Evolutionary conservation across 176 grass and related monocot species (phyloP).

Genomic region (Sorghum bicolor): Sorghum_bicolor_NCBIv3 NC_012871.2:72295001-72295500

Average conservation of each 20-base stretch:
- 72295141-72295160: too few species aligned
- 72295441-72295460: neutral
- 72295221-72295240: too few species aligned
- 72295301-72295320: neutral
- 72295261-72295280: neutral
- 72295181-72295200: too few species aligned
- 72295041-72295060: too few species aligned
- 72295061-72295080: too few species aligned
- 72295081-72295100: too few species aligned
- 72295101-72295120: too few species aligned
- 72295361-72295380: neutral
- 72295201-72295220: too few species aligned
- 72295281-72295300: neutral
- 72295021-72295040: too few species aligned
- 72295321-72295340: neutral
- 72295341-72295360: neutral
- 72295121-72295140: too few species aligned
- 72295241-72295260: neutral
- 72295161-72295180: too few species aligned
- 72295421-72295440: constrained; percentile 4
- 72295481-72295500: neutral
- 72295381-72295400: neutral
- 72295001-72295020: too few species aligned
- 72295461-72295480: neutral
- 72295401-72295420: constrained; percentile 11